Evolutionary conservation across 2,329 filamentous ascomycete species (phyloP), one percentile per base, ranked within the genome.

Genomic region (Aspergillus sp.): DNA sequence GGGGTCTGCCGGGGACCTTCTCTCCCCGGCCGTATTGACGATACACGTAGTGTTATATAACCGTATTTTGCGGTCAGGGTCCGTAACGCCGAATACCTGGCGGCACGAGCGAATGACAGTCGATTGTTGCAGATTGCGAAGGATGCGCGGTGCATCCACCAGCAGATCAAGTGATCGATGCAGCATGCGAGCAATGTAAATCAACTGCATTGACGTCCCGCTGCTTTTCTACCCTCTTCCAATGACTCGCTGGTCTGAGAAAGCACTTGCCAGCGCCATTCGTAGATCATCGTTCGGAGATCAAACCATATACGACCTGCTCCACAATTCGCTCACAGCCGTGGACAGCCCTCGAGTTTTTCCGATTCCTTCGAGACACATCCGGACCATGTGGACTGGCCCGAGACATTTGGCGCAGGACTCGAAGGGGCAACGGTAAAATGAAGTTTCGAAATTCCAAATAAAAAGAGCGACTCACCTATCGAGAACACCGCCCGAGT

Each of bases 401-500:
- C 45, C 43, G 45, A 54, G 57, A 53, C 30, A 28, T 28, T 43
- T 54, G 28, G 53, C 54, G 56, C 50, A 17, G 41, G 34, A 25
- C 22, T 52, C n/a, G 3, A 9, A 28, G n/a, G 34, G 9, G 41
- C 22, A 22, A 48, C 31, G 48, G 54, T 47, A 38, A 52, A 64
- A 56, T 49, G 31, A 55, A 64, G 54, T 41, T 61, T 53, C 52
- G 53, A 28, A 57, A 64, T 48, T 59, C 46, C 66, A 66, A 60
- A 56, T 54, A 41, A 57, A 19, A 66, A 45, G 43, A 52, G 46
- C 54, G 69, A 84, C 92, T 89, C 88, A 98, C 94, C 92, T 96
- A 82, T 98, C 94, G 78, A 97, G 81, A 76, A 88, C 84, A 66
- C 92, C 89, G 76, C 96, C 85, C 30, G 90, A 86, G 71, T 85